Evolutionary conservation across 371 early-diverging fungal genomes (phyloP).

Genomic region (Mucor racemosus): DNA sequence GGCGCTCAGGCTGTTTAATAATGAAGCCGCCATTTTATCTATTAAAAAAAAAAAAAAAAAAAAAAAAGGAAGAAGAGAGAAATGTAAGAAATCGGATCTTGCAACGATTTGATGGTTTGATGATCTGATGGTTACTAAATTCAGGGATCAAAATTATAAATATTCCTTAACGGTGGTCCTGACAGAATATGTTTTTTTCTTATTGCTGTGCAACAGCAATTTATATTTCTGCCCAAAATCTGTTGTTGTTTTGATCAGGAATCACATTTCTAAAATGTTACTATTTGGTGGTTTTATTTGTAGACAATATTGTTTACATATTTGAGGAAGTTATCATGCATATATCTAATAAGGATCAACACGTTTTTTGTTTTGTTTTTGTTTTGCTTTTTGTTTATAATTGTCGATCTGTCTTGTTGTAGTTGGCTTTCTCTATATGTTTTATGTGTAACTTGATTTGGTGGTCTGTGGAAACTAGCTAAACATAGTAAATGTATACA

Average conservation of each 20-base stretch:
- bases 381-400: neutral
- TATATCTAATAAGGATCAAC: no score
- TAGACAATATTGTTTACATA: no score
- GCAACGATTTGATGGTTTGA: neutral
- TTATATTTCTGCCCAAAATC: no score
- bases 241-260: no score
- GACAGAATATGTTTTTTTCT: neutral
- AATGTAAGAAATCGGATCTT: neutral
- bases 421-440: neutral
- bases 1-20: conserved; percentile 24
- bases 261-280: no score
- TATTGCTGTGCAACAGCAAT: neutral
- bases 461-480: neutral
- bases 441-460: neutral
- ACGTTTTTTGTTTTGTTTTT: no score
- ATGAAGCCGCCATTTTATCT: conserved; percentile 3
- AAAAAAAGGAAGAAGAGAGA: neutral
- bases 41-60: neutral
- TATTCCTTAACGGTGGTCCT: conserved; percentile 5
- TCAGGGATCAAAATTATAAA: neutral
- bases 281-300: no score
- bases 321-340: no score
- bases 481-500: neutral
- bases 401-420: neutral
- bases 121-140: neutral